Conservation (phyloP, 208 protist genomes). For the Acanthamoeba lenticulata region DNA sequence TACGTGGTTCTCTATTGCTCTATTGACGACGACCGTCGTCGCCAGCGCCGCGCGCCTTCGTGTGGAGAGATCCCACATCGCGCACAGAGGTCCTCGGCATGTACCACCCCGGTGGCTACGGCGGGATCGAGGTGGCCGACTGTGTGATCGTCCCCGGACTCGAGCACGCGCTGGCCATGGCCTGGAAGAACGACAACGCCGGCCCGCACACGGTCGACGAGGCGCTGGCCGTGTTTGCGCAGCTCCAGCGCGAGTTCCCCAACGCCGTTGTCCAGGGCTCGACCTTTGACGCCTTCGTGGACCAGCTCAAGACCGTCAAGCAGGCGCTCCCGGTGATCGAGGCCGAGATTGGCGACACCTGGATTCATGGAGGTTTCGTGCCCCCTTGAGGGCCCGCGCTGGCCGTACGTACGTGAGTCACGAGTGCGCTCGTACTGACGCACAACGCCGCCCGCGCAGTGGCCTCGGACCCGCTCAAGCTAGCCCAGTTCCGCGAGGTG, state of each 20-base stretch:
- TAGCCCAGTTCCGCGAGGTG: conserved; percentile 23
- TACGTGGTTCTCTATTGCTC: too few species aligned
- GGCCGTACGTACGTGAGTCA: too few species aligned
- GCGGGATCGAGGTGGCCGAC: conserved; percentile 49
- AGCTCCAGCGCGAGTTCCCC: conserved; percentile 59
- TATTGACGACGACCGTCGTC: too few species aligned
- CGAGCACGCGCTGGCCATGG: conserved; percentile 50
- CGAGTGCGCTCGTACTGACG: too few species aligned
- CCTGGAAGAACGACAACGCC: conserved; percentile 70
- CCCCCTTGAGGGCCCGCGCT: too few species aligned
- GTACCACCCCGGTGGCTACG: conserved; percentile 69
- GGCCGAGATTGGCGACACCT: conserved; percentile 68
- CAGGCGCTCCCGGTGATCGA: neutral
- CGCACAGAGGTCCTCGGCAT: conserved; percentile 40
- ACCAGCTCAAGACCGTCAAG: conserved; percentile 35
- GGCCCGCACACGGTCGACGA: conserved; percentile 67
- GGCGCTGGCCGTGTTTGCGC: neutral
- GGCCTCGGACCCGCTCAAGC: conserved; percentile 67
- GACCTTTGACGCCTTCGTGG: conserved; percentile 63
- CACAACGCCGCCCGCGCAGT: too few species aligned
- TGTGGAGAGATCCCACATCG: conserved; percentile 28
- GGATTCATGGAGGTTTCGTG: conserved; percentile 71
- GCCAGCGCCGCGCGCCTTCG: conserved; percentile 44
- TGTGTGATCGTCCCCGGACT: conserved; percentile 66
- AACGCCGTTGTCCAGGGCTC: conserved; percentile 32